Base-by-base conservation (phyloP, 495 filamentous ascomycete genomes). In the Cercophora sp. region DNA sequence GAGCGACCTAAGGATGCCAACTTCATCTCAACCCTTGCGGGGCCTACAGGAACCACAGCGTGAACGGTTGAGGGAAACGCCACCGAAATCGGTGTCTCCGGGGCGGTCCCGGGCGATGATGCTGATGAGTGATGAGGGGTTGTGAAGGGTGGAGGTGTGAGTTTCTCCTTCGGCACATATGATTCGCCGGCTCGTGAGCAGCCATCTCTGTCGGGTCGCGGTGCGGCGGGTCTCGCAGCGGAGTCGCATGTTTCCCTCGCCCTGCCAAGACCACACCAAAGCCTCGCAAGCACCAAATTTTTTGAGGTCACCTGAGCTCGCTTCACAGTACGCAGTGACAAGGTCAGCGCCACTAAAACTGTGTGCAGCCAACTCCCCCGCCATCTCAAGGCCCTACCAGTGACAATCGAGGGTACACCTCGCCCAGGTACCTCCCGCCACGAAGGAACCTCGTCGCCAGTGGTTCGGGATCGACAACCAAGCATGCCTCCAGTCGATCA, bases 251-350 rank as follows among this genome's bases (percentile, higher is more conserved):
- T 49, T 27, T n/a, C 32, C 22, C 34, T 53, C 55, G 52, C 52
- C 58, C 57, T 55, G 58, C 58, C 60, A 62, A 62, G 52, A 41
- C n/a, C 36, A 29, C 31, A 47, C 56, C 52, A 27, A n/a, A 42
- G 46, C 18, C 36, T 52, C 42, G 48, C 40, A 43, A 5, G 13
- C 40, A 5, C 40, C 20, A 60, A 49, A 25, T 55, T 55, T 63
- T 64, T 61, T 50, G 29, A 37, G 56, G 53, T 66, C 63, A 64
- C 52, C 63, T 63, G 63, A 60, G 55, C 56, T 44, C 29, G 55
- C 36, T 39, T 52, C 54, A 56, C 52, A 56, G 46, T 37, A 25
- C 34, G 34, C 24, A n/a, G 39, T 9, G 15, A 50, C 37, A 15
- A 34, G 18, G 36, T 27, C 10, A 18, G 31, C 26, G 15, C 16